A percentile compares a stretch with the other conserved stretches of the same genome.
Evolutionary conservation across 257 asterid genomes (phyloP).

Genomic region (Petrea volubilis): DNA sequence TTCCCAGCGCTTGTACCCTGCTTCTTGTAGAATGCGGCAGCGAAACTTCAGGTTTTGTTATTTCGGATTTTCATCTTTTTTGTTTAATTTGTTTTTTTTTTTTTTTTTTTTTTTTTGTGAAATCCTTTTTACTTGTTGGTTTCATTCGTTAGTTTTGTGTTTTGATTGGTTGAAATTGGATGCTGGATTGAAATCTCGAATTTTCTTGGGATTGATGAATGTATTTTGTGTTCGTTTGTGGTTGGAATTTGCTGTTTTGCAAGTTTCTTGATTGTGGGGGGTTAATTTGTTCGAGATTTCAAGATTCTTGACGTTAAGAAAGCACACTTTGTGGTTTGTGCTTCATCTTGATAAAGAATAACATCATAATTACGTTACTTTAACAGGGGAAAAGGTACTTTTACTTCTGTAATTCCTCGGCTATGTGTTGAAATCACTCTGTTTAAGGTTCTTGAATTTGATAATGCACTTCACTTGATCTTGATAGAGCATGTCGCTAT

Average conservation of each 20-base stretch:
- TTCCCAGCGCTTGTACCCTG: conserved; percentile 45
- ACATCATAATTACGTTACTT: not conserved
- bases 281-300: conserved; percentile 10
- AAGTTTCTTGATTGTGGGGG: not conserved
- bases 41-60: conserved; percentile 60
- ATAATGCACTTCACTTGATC: not conserved
- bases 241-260: not conserved
- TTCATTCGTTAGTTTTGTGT: not conserved
- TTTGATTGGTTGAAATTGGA: conserved; percentile 11
- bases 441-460: not conserved
- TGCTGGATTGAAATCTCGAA: not conserved
- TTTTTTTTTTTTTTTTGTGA: not conserved
- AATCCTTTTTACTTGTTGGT: not conserved
- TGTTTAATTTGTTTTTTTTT: too few relatives aligned
- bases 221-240: conserved; percentile 10
- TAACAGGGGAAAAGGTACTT: not conserved
- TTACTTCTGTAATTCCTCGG: not conserved
- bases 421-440: not conserved
- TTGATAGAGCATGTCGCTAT: not conserved
- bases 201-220: not conserved
- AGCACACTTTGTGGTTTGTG: conserved; percentile 5
- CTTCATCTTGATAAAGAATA: not conserved
- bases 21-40: conserved; percentile 72
- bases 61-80: not conserved
- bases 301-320: conserved; percentile 11